Percentiles rank a stretch among this genome's conserved stretches.
Evolutionary conservation across 108 stramenopile genomes (phyloP).

Genomic region (Fragilaria crotonensis): DNA sequence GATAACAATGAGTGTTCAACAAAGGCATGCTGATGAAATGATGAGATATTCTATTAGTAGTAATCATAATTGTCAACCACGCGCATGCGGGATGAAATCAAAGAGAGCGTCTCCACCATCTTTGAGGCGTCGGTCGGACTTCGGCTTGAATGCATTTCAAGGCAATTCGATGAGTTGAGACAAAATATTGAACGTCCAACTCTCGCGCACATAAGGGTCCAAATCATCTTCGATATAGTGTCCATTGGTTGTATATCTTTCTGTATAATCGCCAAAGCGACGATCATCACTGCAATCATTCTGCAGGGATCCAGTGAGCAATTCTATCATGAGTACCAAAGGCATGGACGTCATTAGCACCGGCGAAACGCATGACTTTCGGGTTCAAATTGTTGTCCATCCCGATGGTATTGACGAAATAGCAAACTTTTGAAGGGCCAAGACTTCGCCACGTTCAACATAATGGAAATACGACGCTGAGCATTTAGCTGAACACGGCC

Average conservation of each 20-base stretch:
- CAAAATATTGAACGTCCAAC: not conserved
- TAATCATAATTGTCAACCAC: not conserved
- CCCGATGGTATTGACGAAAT: not conserved
- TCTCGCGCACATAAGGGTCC: not conserved
- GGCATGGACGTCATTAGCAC: not conserved
- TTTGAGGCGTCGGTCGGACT: not conserved
- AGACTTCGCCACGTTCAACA: not conserved
- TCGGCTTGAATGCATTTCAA: not conserved
- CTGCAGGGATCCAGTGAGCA: not conserved
- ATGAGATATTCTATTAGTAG: too few species aligned
- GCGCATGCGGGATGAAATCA: not conserved
- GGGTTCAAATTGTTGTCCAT: not conserved
- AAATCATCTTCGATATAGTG: not conserved
- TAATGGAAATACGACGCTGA: not conserved
- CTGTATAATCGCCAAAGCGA: not conserved
- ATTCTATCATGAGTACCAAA: not conserved
- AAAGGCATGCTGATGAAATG: too few species aligned
- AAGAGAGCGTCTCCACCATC: not conserved
- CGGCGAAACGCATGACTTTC: not conserved
- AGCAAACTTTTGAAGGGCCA: not conserved
- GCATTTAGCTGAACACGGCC: not conserved
- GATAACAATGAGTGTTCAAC: too few species aligned
- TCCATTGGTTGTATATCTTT: not conserved
- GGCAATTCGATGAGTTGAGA: not conserved
- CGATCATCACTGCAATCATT: not conserved